Base-by-base conservation (phyloP, 2,329 filamentous ascomycete species). In the Penicillium sp. region DNA sequence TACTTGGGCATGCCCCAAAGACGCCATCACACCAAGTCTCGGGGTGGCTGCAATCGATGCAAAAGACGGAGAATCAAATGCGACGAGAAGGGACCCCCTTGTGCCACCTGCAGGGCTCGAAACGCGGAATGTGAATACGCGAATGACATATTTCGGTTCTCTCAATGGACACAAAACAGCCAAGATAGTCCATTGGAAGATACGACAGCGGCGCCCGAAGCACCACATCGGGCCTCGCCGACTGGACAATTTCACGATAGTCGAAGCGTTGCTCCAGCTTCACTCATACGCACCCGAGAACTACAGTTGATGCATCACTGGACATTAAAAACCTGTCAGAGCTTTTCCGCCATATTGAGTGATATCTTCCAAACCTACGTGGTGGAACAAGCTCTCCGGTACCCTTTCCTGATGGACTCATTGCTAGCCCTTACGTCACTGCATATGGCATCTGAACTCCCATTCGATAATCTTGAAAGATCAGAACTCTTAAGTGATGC, bases 281-380 rank as follows among this genome's bases (percentile, higher is more conserved):
- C 60, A 45, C 55, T 56, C 8, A 63, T 61, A 0, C 63, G 69
- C 27, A 58, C 70, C 14, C 62, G 77, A 22, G 76, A 79, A 56
- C 67, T 79, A 4, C 73, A 77, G 50, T 59, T 79, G 45, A 76
- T 79, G 72, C 75, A 78, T 49, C 73, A 71, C 32, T 79, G 75
- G 75, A 71, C 72, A 1, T 73, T 69, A 0, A 65, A 59, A n/a
- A 77, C 74, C 0, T 77, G 69, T 55, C 64, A 69, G 18, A 68
- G 69, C 29, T 69, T 75, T 6, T 71, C 73, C 0, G 67, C 73
- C 14, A 73, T 75, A 11, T 16, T 54, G 43, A 50, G 58, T 14
- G 57, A 67, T 5, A 72, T 75, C 51, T 67, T 77, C 13, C 71
- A 72, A 24, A 53, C 57, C 0, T 51, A 70, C 7, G 53, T 77